These are phyloP conservation scores for Fraxinus pennsylvanica DNA, from an alignment of 257 asterid species.

Conservation along the genomic window DNA sequence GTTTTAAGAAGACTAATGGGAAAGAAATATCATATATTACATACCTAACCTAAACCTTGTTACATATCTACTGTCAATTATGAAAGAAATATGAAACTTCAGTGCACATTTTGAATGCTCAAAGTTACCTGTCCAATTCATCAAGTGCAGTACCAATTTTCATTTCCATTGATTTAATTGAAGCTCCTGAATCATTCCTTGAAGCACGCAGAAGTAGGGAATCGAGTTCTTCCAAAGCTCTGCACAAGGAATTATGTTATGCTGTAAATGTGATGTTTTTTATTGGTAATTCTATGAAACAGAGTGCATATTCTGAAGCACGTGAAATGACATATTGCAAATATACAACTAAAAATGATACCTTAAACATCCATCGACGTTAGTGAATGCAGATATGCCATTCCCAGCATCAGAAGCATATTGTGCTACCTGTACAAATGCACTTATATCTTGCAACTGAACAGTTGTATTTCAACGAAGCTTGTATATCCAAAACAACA, in stretches of 20 bases:
- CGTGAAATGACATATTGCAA: background rate
- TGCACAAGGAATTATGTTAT: conserved; percentile 22
- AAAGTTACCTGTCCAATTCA: conserved; percentile 71
- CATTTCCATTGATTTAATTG: conserved; percentile 65
- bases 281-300: background rate
- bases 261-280: background rate
- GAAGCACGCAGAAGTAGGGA: conserved; percentile 84
- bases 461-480: background rate
- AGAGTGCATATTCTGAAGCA: background rate
- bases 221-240: conserved; percentile 96
- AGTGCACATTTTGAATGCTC: background rate
- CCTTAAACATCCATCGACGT: conserved; percentile 92
- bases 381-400: conserved; percentile 62
- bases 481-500: background rate
- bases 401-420: conserved; percentile 89
- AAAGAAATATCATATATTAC: background rate
- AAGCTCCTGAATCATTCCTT: conserved; percentile 58
- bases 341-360: conserved; percentile 28
- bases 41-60: background rate
- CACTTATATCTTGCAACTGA: background rate
- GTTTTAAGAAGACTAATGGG: conserved; percentile 65
- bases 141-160: conserved; percentile 50
- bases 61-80: background rate
- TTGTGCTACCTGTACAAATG: conserved; percentile 69
- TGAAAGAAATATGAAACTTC: background rate